Evolutionary conservation across 495 filamentous ascomycete genomes (phyloP).

Genomic region (Lentithecium fluviatile): DNA sequence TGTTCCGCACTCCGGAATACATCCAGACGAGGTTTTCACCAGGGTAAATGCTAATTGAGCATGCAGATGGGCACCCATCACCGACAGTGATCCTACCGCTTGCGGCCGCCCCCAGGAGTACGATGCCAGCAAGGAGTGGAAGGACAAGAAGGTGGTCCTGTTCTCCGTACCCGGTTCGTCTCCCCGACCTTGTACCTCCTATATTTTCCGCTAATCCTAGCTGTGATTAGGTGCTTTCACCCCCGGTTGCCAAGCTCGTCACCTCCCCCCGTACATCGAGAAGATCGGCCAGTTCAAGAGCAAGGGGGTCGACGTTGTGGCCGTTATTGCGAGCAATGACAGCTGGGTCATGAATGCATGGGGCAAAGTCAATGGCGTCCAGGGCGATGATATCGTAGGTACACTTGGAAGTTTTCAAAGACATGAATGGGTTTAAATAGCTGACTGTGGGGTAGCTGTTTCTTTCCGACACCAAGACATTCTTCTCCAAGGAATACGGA

Average conservation of each 20-base stretch:
- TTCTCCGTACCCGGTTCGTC: constrained; percentile 75
- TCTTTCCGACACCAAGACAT: constrained; percentile 72
- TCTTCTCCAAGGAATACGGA: constrained; percentile 78
- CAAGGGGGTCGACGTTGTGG: constrained; percentile 84
- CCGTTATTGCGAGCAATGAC: constrained; percentile 88
- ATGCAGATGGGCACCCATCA: constrained; percentile 45
- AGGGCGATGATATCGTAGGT: constrained; percentile 74
- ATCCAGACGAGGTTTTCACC: not conserved
- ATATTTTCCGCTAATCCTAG: not conserved
- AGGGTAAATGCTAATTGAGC: not conserved
- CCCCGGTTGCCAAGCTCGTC: constrained; percentile 81
- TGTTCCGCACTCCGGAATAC: not conserved
- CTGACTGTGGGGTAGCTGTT: constrained; percentile 61
- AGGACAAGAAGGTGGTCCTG: constrained; percentile 85
- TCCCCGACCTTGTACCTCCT: not conserved
- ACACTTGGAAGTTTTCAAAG: not conserved
- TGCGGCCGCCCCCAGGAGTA: constrained; percentile 80
- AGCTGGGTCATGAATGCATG: constrained; percentile 91
- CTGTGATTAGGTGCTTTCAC: constrained; percentile 76
- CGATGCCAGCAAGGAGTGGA: constrained; percentile 82
- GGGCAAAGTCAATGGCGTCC: constrained; percentile 89
- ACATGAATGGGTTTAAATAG: not conserved
- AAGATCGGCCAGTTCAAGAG: constrained; percentile 68
- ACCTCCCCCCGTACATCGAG: constrained; percentile 82
- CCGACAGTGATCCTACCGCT: constrained; percentile 50